phyloP scores from a whole-genome alignment of 352 stramenopile species.

The Elongisporangium anandrum region DNA sequence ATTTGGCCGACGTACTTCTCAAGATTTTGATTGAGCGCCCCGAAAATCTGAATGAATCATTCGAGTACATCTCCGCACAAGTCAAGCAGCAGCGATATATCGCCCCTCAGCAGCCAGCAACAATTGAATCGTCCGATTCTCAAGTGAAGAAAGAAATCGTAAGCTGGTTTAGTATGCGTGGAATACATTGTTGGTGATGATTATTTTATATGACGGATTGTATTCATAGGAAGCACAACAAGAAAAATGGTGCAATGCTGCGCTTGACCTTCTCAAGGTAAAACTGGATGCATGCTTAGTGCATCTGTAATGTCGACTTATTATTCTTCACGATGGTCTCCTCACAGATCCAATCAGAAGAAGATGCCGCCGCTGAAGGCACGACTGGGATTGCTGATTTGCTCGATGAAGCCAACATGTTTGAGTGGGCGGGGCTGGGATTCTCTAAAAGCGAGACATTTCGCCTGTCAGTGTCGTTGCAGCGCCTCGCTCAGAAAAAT shows the following conservation, averaged over 20 bases:
- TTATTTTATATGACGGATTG: not conserved
- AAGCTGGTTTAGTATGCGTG: no score
- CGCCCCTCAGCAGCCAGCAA: slow-evolving; percentile 22
- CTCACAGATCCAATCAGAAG: slow-evolving; percentile 37
- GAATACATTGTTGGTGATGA: no score
- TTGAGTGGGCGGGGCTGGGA: slow-evolving; percentile 71
- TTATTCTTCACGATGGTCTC: not conserved
- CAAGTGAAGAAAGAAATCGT: slow-evolving; percentile 54
- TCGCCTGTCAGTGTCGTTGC: slow-evolving; percentile 56
- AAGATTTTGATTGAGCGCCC: slow-evolving; percentile 85
- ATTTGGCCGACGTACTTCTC: slow-evolving; percentile 80
- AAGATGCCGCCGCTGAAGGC: slow-evolving; percentile 35
- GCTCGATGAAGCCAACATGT: slow-evolving; percentile 80
- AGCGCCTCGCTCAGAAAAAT: slow-evolving; percentile 50
- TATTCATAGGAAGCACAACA: slow-evolving; percentile 40
- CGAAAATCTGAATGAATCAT: slow-evolving; percentile 78
- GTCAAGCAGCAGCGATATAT: slow-evolving; percentile 83
- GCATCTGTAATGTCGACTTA: no score
- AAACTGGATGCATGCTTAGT: not conserved
- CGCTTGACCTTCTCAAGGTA: slow-evolving; percentile 56
- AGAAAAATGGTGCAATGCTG: slow-evolving; percentile 62
- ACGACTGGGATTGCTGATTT: slow-evolving; percentile 51
- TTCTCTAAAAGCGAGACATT: slow-evolving; percentile 77
- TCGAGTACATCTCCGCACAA: slow-evolving; percentile 82
- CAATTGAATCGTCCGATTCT: slow-evolving; percentile 19